Conservation (phyloP, 1,139 yeast genomes). For the Yamadazyma kanchanaburiensis region DNA sequence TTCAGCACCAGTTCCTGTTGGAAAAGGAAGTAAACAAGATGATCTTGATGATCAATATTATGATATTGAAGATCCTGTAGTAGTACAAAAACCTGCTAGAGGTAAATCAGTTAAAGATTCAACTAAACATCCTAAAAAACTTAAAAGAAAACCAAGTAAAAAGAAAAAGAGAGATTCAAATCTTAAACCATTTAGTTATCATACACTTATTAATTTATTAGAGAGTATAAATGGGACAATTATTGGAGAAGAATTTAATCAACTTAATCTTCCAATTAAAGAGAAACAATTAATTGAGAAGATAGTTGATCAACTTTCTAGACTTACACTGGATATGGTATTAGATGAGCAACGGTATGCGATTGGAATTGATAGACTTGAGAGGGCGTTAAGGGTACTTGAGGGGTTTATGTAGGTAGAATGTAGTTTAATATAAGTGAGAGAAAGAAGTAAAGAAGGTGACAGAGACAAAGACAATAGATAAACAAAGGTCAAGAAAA, state of each 20-base stretch:
- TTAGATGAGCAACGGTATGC: constrained; percentile 75
- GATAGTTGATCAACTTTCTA: constrained; percentile 77
- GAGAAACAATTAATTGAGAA: constrained; percentile 81
- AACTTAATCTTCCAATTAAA: constrained; percentile 67
- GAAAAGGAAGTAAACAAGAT: constrained; percentile 3
- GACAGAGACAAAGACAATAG: too few species aligned
- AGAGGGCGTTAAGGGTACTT: constrained; percentile 75
- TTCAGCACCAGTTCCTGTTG: constrained; percentile 2
- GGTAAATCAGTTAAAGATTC: constrained; percentile 36
- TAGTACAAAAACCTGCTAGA: constrained; percentile 27
- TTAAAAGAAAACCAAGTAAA: constrained; percentile 15
- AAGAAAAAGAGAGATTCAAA: constrained; percentile 9
- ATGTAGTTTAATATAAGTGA: too few species aligned
- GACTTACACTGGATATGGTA: constrained; percentile 87
- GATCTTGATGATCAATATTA: constrained; percentile 27
- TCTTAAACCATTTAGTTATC: constrained; percentile 53
- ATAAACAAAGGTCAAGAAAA: too few species aligned
- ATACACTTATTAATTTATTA: constrained; percentile 53
- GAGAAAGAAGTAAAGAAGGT: too few species aligned
- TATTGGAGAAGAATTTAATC: constrained; percentile 69
- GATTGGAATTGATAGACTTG: constrained; percentile 76
- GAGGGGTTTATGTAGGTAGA: constrained; percentile 62
- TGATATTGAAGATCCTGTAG: constrained; percentile 39
- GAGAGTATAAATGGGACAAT: constrained; percentile 65
- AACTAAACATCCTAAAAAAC: constrained; percentile 19